Evolutionary conservation across 78 protist genomes (phyloP), one percentile per base, ranked within the genome.

Genomic region (Carpediemonas membranifera): DNA sequence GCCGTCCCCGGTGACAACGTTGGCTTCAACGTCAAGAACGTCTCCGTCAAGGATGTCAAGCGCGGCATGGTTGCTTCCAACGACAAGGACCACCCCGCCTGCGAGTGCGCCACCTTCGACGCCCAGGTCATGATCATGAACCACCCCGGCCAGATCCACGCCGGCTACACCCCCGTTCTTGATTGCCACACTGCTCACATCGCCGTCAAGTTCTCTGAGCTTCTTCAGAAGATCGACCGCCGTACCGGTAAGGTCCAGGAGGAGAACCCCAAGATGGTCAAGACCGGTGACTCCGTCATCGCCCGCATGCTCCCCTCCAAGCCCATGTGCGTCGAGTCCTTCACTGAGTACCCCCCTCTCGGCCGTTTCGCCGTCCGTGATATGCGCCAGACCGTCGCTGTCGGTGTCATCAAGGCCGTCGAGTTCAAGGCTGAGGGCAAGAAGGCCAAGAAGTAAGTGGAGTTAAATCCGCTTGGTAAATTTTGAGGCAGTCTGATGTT

Each of bases 291-390:
- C 58, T 86, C 94, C 63, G 89, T 85, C 68, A 69, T 92, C 65
- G 94, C 86, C 73, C 55, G 59, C 62, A 28, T 92, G 63, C 66
- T 78, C 61, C 96, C 96, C 59, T 21, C 71, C 56, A 90, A 88
- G 85, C 92, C 93, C 80, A 90, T 91, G 96, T 83, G 88, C 74
- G 96, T 92, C 56, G 96, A 92, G 85, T 14, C 90, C 39, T 92
- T 86, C 84, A 61, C 89, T 30, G 82, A 73, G 51, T 92, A 86
- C 84, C 91, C 96, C 47, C 94, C 96, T 41, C 88, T 92, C 16
- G 96, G 96, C 36, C 85, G 96, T 65, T 92, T 92, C 84, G 96
- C 96, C 72, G 96, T 92, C 67, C 82, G 97, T 31, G 97, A 92
- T 56, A 92, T 92, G 94, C 55, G 94, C 39, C 89, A 86, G 78